Conservation (phyloP, 306 rosid genomes). For the Rosa multiflora region DNA sequence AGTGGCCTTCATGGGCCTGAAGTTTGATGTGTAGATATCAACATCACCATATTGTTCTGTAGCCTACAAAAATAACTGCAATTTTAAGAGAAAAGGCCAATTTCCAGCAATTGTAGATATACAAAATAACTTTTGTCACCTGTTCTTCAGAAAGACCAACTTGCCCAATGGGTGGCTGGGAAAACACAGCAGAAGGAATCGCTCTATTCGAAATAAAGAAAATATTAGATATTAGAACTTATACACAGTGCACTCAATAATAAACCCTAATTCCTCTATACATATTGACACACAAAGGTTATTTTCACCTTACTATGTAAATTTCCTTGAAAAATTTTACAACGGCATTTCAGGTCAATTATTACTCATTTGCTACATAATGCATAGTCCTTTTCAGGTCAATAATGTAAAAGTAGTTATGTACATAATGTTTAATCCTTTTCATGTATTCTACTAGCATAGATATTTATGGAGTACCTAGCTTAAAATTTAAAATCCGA, state of each 20-base stretch:
- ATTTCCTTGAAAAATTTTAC: neutral
- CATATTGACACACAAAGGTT: neutral
- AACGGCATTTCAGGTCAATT: neutral
- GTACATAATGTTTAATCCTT: neutral
- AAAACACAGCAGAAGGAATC: slow-evolving; percentile 93
- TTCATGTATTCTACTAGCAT: slow-evolving; percentile 1
- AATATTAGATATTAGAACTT: slow-evolving; percentile 20
- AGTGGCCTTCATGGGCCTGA: slow-evolving; percentile 92
- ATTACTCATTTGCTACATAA: neutral
- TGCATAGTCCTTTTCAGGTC: neutral
- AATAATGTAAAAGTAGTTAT: neutral
- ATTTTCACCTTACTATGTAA: neutral
- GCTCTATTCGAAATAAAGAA: slow-evolving; percentile 48
- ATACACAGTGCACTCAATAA: neutral
- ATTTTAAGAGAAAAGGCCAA: slow-evolving; percentile 15
- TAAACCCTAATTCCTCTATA: neutral
- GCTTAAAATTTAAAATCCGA: neutral
- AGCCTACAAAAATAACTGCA: slow-evolving; percentile 58
- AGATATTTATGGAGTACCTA: neutral
- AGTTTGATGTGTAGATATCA: slow-evolving; percentile 80
- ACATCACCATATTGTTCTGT: slow-evolving; percentile 68
- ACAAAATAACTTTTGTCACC: slow-evolving; percentile 40
- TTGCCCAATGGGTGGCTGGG: slow-evolving; percentile 93
- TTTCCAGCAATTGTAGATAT: slow-evolving; percentile 20
- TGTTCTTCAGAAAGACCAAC: slow-evolving; percentile 96